A percentile compares a stretch with the other conserved stretches of the same genome.
Conservation (phyloP, 306 rosid species). For the Acacia melanoxylon region DNA sequence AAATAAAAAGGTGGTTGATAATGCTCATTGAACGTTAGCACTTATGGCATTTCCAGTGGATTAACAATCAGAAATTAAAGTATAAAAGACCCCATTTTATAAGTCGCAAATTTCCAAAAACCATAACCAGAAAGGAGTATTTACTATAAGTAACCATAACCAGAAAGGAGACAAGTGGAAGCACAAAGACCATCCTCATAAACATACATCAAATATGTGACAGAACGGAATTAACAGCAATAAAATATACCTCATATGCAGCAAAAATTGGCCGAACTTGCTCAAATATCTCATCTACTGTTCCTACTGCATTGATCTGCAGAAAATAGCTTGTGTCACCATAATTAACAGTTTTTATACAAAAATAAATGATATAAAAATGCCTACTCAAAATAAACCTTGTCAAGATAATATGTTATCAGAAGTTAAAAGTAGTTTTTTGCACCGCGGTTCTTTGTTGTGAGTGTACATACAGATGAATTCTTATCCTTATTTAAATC, state of each 20-base stretch:
- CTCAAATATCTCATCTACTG: conserved; percentile 82
- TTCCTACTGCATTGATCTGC: conserved; percentile 91
- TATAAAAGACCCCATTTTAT: too few relatives aligned
- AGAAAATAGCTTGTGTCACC: conserved; percentile 29
- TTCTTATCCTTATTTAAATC: not conserved
- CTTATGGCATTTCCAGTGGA: not conserved
- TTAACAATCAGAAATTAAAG: not conserved
- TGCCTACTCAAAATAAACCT: not conserved
- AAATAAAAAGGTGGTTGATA: not conserved
- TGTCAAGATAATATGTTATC: not conserved
- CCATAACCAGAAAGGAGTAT: conserved; percentile 1
- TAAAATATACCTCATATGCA: conserved; percentile 52
- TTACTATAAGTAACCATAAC: not conserved
- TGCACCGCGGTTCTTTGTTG: not conserved
- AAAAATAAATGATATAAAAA: not conserved
- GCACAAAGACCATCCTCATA: not conserved
- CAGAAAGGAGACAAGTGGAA: conserved; percentile 12
- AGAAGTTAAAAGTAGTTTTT: conserved; percentile 6
- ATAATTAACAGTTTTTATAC: conserved; percentile 5
- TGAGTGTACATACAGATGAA: conserved; percentile 1
- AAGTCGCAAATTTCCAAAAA: too few relatives aligned
- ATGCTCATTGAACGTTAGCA: not conserved
- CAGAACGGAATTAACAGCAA: not conserved
- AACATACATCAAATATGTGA: not conserved
- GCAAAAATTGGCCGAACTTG: conserved; percentile 75